These are phyloP conservation scores for Allium sativum DNA, from an alignment of 106 monocot species.

Conservation along the genomic window DNA sequence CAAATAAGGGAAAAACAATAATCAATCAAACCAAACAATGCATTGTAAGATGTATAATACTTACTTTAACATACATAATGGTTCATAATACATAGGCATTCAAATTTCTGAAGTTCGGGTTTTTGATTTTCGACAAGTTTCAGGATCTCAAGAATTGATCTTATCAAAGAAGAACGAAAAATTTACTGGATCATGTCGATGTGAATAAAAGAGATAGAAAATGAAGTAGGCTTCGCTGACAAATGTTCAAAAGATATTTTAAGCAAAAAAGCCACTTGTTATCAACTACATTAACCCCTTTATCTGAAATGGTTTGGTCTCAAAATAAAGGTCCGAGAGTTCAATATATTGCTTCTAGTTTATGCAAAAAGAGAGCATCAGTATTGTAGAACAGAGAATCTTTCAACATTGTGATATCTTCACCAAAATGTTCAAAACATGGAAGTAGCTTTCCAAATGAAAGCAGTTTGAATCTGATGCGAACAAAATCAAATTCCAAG, in stretches of 20 bases:
- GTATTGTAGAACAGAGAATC: slow-evolving; percentile 46
- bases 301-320: slow-evolving; percentile 58
- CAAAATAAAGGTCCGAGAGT: slow-evolving; percentile 38
- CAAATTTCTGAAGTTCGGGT: too few species aligned
- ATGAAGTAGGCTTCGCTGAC: too few species aligned
- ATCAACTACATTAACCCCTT: slow-evolving; percentile 17
- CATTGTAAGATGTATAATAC: too few species aligned
- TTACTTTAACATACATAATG: too few species aligned
- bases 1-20: too few species aligned
- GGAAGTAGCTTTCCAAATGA: slow-evolving; percentile 8
- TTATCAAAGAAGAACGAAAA: too few species aligned
- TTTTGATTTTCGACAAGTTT: too few species aligned
- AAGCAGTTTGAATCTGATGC: slow-evolving; percentile 7
- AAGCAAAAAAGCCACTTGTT: slow-evolving; percentile 21
- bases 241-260: slow-evolving; percentile 10
- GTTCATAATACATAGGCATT: too few species aligned
- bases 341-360: slow-evolving; percentile 6
- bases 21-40: too few species aligned
- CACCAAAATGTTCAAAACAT: slow-evolving; percentile 9
- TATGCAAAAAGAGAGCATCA: slow-evolving; percentile 25
- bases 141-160: too few species aligned
- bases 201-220: too few species aligned
- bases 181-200: too few species aligned
- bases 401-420: slow-evolving; percentile 27
- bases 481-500: slow-evolving; percentile 12